phyloP scores from a whole-genome alignment of 2,329 filamentous ascomycete genomes.

The Calonectria henricotiae region DNA sequence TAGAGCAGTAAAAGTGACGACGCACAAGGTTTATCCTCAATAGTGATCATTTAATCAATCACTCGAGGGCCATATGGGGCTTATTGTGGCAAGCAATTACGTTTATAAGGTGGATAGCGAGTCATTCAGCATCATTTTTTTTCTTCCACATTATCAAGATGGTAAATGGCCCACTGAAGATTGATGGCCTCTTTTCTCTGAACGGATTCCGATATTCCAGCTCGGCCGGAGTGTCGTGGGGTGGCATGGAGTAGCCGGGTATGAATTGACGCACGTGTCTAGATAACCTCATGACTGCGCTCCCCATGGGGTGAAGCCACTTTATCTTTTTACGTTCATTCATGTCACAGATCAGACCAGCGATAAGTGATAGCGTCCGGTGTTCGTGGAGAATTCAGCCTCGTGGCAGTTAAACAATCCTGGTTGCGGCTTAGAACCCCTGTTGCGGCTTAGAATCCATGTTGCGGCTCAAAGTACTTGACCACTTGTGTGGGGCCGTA shows the following conservation, averaged over 20 bases:
- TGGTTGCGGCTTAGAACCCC: conserved; percentile 20
- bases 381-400: conserved; percentile 6
- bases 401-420: conserved; percentile 11
- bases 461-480: conserved; percentile 27
- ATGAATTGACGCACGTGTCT: not conserved
- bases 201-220: too few species aligned
- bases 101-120: conserved; percentile 5
- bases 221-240: too few species aligned
- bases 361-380: conserved; percentile 18
- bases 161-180: not conserved
- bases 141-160: not conserved
- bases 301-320: conserved; percentile 19
- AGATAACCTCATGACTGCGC: not conserved
- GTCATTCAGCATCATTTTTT: conserved; percentile 3
- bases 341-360: not conserved
- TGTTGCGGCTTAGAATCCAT: conserved; percentile 26
- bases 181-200: not conserved
- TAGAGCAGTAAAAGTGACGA: not conserved
- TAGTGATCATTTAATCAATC: not conserved
- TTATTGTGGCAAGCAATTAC: not conserved
- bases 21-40: not conserved
- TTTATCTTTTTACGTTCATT: conserved; percentile 2
- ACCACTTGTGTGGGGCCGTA: conserved; percentile 11
- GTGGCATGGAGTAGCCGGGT: not conserved
- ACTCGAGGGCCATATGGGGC: not conserved